Evolutionary conservation across 2,329 filamentous ascomycete species (phyloP), one percentile per base, ranked within the genome.

Genomic region (Fusarium verticillioides): DNA sequence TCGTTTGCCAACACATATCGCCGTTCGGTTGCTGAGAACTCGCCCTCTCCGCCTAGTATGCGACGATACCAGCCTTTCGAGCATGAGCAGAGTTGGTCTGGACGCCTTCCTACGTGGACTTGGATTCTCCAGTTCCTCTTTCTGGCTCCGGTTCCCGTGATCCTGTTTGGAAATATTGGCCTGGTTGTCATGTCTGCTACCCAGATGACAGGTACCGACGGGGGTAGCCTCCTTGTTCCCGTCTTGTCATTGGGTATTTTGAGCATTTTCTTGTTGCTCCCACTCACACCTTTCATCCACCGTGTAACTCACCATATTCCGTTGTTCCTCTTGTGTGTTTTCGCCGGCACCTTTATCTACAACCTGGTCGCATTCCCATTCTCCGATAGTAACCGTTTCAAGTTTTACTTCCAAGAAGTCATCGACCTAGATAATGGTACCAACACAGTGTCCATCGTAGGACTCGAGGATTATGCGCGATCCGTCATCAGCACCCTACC

Each of bases 301-400:
- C 92, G 96, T 47, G 90, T 96, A 72, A 94, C 92, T 3, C 93
- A 93, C 79, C 94, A 97, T 67, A 81, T 98, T 8, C 95, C 96
- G 0, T 84, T 92, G 1, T 91, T 97, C 76, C 82, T 98, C 21
- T 86, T 97, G 34, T 79, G 92, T 18, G 84, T 97, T 13, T 94
- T 95, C 69, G 78, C 90, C 30, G 93, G 87, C 36, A 97, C 94
- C 2, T 83, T 97, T 34, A 88, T 95, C 63, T 98, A 97, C 85
- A 97, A 97, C 79, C 88, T 98, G 9, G 83, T 89, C 5, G 94
- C 93, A 4, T 98, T 97, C 81, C 96, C 96, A 0, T 98, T 98
- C 82, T 96, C 94, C 1, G 84, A 89, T 28, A 87, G 90, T 66
- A 93, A 91, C 79, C 89, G 94, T 42, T 90, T 97, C 81, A 98